phyloP scores from a whole-genome alignment of 2,329 filamentous ascomycete genomes.

The Dactylonectria estremocensis region DNA sequence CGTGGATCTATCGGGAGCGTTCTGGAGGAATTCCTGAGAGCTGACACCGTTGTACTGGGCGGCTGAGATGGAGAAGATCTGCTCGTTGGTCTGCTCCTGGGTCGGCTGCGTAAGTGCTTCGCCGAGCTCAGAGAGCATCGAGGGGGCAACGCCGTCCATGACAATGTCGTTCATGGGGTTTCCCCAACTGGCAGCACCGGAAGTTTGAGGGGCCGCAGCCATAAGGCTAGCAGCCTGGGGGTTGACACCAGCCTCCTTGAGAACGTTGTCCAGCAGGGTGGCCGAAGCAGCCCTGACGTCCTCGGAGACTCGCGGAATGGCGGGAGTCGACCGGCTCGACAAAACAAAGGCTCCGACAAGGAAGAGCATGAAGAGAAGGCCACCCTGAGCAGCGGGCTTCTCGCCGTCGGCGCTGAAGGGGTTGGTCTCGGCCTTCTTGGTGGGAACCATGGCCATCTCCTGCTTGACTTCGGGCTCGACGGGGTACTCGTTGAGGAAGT shows the following conservation, averaged over 20 bases:
- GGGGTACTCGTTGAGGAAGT: constrained; percentile 79
- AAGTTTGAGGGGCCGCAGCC: constrained; percentile 66
- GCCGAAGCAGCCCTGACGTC: constrained; percentile 86
- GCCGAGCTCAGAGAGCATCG: constrained; percentile 77
- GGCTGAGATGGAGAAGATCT: constrained; percentile 88
- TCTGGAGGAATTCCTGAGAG: constrained; percentile 77
- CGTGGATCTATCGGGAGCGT: constrained; percentile 66
- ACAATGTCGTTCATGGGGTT: constrained; percentile 59
- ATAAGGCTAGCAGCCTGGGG: constrained; percentile 59
- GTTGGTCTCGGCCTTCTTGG: constrained; percentile 64
- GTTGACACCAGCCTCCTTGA: constrained; percentile 82
- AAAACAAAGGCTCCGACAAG: constrained; percentile 97
- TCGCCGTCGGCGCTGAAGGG: constrained; percentile 65
- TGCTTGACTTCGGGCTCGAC: constrained; percentile 75
- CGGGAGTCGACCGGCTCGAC: constrained; percentile 82
- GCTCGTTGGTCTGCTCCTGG: constrained; percentile 88
- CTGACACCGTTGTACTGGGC: constrained; percentile 88
- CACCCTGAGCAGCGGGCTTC: constrained; percentile 81
- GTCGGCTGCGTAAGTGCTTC: constrained; percentile 81
- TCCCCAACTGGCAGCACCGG: constrained; percentile 58
- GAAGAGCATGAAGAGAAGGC: constrained; percentile 93
- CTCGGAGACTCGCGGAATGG: constrained; percentile 84
- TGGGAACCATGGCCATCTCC: constrained; percentile 67
- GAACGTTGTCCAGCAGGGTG: constrained; percentile 83
- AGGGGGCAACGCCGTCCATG: constrained; percentile 63